Base-by-base conservation (phyloP, 352 stramenopile genomes). In the Globisporangium rhizosaccharum region DNA sequence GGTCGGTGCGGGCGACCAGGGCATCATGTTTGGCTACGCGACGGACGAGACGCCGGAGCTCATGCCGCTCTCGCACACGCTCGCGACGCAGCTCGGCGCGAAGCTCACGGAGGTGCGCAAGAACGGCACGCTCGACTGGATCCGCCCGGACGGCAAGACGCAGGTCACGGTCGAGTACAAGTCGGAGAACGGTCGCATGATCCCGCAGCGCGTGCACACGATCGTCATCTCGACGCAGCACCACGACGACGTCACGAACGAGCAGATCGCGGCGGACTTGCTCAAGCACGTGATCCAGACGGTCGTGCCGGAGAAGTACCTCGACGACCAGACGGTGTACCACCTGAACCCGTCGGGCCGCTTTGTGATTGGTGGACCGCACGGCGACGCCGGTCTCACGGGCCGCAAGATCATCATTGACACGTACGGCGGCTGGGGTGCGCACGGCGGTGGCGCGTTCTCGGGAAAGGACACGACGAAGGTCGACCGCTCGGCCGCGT, bases 191-290 rank as follows among this genome's bases (percentile, higher is more conserved):
- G 97, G 96, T 47, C 80, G 88, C 60, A 98, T 98, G 72, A 72
- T 98, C 26, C 97, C 97, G 10, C 85, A 97, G 72, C 90, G 96
- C 65, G 97, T 99, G 54, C 97, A 99, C 88, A 99, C 97, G 20
- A 86, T 99, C 55, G 96, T 99, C 50, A 99, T 99, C 75, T 99
- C 97, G 50, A 99, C 96, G 47, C 97, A 99, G 85, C 97, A 99
- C 84, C 92, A 94, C 68, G 96, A 99, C 60, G 94, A 98, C 47
- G 96, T 99, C 25, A 97, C 87, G 47, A 98, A 99, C 72, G 97
- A 99, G 72, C 97, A 99, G 73, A 99, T 99, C 71, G 79, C 87
- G 14, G 82, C 89, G 17, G 96, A 99, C 70, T 84, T 99, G 6
- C 98, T 99, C 87, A 98, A 99, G 81, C 90, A 99, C 77, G 97